A percentile compares a stretch with the other conserved stretches of the same genome.
These are phyloP conservation scores for Ephemerocybe angulata DNA, from an alignment of 768 basidiomycete species.

Conservation along the genomic window DNA sequence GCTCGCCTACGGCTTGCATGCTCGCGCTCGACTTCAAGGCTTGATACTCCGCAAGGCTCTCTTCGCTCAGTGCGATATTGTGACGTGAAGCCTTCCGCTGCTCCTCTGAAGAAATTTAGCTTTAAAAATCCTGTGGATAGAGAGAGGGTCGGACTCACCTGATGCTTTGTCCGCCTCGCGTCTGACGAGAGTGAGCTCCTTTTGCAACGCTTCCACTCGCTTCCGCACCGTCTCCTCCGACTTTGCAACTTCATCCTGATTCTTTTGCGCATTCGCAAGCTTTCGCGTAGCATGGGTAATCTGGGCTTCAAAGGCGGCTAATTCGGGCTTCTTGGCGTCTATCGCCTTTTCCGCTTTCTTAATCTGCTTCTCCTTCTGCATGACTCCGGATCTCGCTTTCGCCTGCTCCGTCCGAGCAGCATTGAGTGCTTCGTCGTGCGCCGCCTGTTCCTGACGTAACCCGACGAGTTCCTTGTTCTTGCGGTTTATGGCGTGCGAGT, in stretches of 20 bases:
- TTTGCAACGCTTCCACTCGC: slow-evolving; percentile 52
- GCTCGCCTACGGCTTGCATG: too few species aligned
- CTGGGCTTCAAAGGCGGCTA: slow-evolving; percentile 81
- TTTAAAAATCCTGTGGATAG: too few species aligned
- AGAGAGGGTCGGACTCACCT: slow-evolving; percentile 62
- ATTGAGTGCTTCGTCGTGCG: slow-evolving; percentile 69
- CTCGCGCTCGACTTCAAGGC: too few species aligned
- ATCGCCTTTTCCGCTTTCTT: slow-evolving; percentile 89
- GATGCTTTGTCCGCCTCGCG: slow-evolving; percentile 73
- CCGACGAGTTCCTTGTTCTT: slow-evolving; percentile 71
- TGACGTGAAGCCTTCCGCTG: too few species aligned
- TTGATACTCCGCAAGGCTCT: too few species aligned
- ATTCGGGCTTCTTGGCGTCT: slow-evolving; percentile 84
- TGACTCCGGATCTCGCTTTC: slow-evolving; percentile 65
- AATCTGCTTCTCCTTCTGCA: slow-evolving; percentile 81
- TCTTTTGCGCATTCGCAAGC: slow-evolving; percentile 61
- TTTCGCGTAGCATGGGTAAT: slow-evolving; percentile 84
- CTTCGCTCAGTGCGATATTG: too few species aligned
- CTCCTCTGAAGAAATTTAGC: too few species aligned
- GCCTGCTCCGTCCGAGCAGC: slow-evolving; percentile 78
- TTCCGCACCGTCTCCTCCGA: slow-evolving; percentile 43
- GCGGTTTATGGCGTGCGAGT: slow-evolving; percentile 63
- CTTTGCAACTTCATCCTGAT: slow-evolving; percentile 58
- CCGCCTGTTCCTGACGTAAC: slow-evolving; percentile 64
- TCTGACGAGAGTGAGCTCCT: slow-evolving; percentile 64